Evolutionary conservation across 2,329 filamentous ascomycete genomes (phyloP).

Genomic region (Pyrenophora seminiperda): DNA sequence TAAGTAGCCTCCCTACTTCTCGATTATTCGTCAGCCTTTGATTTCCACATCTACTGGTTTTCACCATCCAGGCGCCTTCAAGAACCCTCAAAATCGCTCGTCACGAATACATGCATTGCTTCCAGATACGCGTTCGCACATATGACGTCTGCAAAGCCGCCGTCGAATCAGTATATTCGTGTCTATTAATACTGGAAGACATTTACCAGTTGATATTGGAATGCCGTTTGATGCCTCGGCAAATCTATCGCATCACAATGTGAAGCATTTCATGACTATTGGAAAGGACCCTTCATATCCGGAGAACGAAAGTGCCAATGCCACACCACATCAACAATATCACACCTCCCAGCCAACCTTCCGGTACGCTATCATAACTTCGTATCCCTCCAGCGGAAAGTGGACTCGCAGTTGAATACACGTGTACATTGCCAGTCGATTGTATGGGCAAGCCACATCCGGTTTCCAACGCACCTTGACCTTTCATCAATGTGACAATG

Average conservation of each 20-base stretch:
- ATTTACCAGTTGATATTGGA: neutral
- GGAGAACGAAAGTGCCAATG: conserved; percentile 23
- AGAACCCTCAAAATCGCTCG: too few species aligned
- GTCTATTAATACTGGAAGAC: too few species aligned
- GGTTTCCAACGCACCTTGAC: neutral
- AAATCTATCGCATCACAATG: conserved; percentile 13
- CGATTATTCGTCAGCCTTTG: too few species aligned
- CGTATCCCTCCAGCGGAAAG: conserved; percentile 5
- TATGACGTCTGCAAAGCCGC: too few species aligned
- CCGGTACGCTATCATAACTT: neutral
- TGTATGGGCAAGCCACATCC: neutral
- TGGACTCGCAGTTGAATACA: conserved; percentile 14
- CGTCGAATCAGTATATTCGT: too few species aligned
- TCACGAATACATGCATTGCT: too few species aligned
- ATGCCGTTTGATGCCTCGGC: conserved; percentile 16
- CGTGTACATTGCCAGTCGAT: neutral
- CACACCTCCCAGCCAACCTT: conserved; percentile 19
- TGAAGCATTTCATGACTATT: neutral
- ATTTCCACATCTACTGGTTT: too few species aligned
- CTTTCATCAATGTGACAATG: conserved; percentile 25
- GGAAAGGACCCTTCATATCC: conserved; percentile 15
- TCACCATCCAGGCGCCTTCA: too few species aligned
- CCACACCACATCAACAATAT: conserved; percentile 19
- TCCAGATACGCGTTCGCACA: too few species aligned
- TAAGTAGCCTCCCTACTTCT: too few species aligned